Conservation (phyloP, 1,284 basidiomycete species). For the Rhodotorula mucilaginosa region DNA sequence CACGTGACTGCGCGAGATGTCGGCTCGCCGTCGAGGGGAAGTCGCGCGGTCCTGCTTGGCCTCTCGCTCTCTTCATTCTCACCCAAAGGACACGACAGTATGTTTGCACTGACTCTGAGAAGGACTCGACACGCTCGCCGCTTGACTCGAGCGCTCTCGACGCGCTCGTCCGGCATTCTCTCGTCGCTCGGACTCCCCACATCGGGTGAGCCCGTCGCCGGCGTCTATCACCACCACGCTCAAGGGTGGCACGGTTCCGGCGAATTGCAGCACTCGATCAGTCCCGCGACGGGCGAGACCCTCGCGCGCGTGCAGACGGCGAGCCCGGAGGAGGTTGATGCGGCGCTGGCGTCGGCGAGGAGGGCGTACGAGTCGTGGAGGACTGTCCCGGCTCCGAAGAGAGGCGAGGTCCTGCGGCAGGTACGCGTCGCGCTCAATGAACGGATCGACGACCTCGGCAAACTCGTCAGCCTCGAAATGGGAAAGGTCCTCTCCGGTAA, state of each 20-base stretch:
- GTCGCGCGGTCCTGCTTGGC: too few relatives aligned
- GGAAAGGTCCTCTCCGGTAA: conserved; percentile 71
- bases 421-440: conserved; percentile 59
- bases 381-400: conserved; percentile 74
- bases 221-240: conserved; percentile 24
- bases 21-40: too few relatives aligned
- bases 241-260: conserved; percentile 37
- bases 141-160: neutral
- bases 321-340: conserved; percentile 64
- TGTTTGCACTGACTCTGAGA: too few relatives aligned
- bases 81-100: neutral
- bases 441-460: conserved; percentile 59
- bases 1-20: too few relatives aligned
- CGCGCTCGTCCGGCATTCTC: conserved; percentile 19
- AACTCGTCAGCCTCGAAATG: conserved; percentile 70
- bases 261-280: conserved; percentile 32
- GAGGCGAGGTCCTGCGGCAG: conserved; percentile 84
- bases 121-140: too few relatives aligned
- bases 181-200: conserved; percentile 31
- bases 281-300: conserved; percentile 43
- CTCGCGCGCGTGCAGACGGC: conserved; percentile 54
- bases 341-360: conserved; percentile 62
- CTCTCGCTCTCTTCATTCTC: neutral
- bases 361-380: conserved; percentile 72
- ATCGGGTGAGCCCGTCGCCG: conserved; percentile 10